Percentiles rank a stretch among this genome's conserved stretches.
These are phyloP conservation scores for Podila epicladia DNA, from an alignment of 192 early-diverging fungal genomes.

Conservation along the genomic window DNA sequence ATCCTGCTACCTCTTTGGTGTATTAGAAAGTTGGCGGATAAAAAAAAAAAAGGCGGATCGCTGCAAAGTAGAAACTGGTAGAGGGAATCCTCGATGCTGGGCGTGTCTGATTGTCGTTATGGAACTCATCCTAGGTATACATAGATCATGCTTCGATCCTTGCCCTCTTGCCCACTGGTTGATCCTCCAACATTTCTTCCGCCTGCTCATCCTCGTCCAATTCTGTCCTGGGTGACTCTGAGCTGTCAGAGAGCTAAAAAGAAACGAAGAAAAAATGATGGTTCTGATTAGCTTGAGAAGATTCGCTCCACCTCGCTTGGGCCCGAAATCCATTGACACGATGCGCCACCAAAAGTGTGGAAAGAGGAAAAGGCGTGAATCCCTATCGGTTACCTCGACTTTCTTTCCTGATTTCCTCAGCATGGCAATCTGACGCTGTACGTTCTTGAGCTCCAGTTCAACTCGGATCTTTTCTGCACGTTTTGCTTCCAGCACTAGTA, in stretches of 20 bases:
- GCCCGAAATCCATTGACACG: too few relatives aligned
- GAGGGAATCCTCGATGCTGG: too few relatives aligned
- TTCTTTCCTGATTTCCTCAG: conserved; percentile 50
- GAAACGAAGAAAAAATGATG: background rate
- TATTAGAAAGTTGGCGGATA: background rate
- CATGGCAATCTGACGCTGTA: conserved; percentile 65
- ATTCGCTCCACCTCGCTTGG: too few relatives aligned
- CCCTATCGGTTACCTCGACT: conserved; percentile 12
- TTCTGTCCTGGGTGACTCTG: conserved; percentile 53
- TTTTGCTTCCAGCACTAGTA: conserved; percentile 68
- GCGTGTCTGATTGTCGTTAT: too few relatives aligned
- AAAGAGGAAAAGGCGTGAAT: too few relatives aligned
- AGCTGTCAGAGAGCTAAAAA: conserved; percentile 20
- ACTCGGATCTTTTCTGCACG: conserved; percentile 66
- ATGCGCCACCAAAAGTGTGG: background rate
- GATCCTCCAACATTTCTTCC: conserved; percentile 59
- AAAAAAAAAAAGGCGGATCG: background rate
- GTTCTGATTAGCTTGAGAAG: background rate
- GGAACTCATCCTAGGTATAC: background rate
- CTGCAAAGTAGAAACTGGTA: background rate
- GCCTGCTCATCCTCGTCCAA: conserved; percentile 43
- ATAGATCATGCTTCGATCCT: conserved; percentile 30
- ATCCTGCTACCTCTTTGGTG: background rate
- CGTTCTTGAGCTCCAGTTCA: conserved; percentile 66
- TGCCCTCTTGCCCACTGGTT: conserved; percentile 34